Evolutionary conservation across 257 asterid genomes (phyloP), one percentile per base, ranked within the genome.

Genomic region (Rhazya stricta): DNA sequence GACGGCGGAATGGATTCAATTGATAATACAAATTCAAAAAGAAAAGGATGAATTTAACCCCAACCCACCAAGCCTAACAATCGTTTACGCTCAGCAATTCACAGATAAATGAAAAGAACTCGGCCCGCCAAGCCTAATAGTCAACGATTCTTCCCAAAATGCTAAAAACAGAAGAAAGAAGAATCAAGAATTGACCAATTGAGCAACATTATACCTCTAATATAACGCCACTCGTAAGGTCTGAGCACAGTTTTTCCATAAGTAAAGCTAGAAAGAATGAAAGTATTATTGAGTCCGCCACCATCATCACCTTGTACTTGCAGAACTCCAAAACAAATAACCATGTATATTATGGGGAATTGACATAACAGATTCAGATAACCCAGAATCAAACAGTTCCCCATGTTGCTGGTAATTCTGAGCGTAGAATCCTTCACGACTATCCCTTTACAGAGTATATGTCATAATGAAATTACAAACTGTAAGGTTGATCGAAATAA

Each of bases 201-300:
- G 72, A 74, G 69, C 30, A 23, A 66, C 16, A 42, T 62, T 23
- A 39, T 77, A 91, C 99, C 99, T 87, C 84, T 87, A 41, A 92
- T 81, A 82, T 92, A 95, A 41, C 91, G 90, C 99, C 98, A 95
- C 6, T 89, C 94, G 66, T 83, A 95, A 67, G 99, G 96, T 62
- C 68, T 84, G 77, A 95, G 91, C 78, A 45, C 77, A 74, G 93
- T 88, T 63, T 53, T 82, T 16, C 88, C 83, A 82, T 95, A 95
- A 7, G 87, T 83, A 83, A 85, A 87, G 88, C 97, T 89, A 63
- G 99, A 95, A 79, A 92, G 73, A 72, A 88, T 84, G 84, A 77
- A 87, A 42, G 89, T 84, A 48, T 80, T 83, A 53, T 74, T 78
- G 32, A 57, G 67, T 10, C 61, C 80, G 34, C 53, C 79, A 51